A percentile compares a stretch with the other conserved stretches of the same genome.
Conservation (phyloP, 345 rosid species). For the Melaleuca alternifolia region DNA sequence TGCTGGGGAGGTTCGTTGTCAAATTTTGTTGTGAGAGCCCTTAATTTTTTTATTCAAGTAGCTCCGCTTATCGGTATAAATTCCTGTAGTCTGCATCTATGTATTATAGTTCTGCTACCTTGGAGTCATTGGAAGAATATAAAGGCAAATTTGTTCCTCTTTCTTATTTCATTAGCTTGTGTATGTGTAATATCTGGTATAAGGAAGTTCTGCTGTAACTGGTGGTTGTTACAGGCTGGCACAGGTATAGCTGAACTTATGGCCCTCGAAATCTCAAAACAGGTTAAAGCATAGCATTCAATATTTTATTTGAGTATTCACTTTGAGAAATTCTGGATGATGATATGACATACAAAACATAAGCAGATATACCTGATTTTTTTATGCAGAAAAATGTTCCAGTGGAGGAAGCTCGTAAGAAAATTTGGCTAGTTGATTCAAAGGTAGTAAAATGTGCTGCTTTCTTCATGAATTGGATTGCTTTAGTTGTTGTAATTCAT, state of each 20-base stretch:
- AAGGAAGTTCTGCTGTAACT: background rate
- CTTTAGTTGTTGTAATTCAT: background rate
- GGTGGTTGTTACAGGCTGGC: conserved; percentile 61
- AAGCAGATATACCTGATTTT: background rate
- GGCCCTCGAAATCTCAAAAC: conserved; percentile 87
- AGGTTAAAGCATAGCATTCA: conserved; percentile 26
- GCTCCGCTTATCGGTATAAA: background rate
- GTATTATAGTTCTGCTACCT: background rate
- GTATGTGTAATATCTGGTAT: background rate
- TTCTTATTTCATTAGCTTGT: background rate
- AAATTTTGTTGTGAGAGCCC: background rate
- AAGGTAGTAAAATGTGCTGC: conserved; percentile 35
- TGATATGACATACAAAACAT: background rate
- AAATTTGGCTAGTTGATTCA: conserved; percentile 86
- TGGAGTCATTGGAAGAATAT: background rate
- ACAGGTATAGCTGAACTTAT: conserved; percentile 95
- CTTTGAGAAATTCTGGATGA: background rate
- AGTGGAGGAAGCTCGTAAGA: conserved; percentile 71
- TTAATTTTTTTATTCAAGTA: background rate
- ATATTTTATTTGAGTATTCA: background rate
- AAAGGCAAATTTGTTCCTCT: background rate
- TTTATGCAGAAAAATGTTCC: conserved; percentile 66
- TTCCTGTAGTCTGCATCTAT: background rate
- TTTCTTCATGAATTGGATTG: background rate
- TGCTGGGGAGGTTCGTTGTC: conserved; percentile 62